Evolutionary conservation across 352 stramenopile genomes (phyloP).

Genomic region (Stramenopiles sp.): DNA sequence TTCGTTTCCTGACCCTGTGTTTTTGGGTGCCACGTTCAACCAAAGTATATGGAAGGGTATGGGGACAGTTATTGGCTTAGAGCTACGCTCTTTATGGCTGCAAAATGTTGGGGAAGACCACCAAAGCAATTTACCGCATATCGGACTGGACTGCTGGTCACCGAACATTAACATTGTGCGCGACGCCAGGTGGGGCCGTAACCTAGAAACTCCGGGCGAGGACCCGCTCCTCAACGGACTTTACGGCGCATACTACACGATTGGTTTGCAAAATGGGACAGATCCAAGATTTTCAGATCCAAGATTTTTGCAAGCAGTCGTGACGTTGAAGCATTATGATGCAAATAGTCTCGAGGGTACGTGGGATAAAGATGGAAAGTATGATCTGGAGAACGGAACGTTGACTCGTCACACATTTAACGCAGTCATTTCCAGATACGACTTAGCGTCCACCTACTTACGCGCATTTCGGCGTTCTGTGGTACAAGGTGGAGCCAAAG

Average conservation of each 20-base stretch:
- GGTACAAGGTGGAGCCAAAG: conserved; percentile 42
- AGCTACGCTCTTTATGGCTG: conserved; percentile 37
- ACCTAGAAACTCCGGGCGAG: conserved; percentile 75
- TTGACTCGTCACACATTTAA: conserved; percentile 16
- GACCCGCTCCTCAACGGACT: conserved; percentile 68
- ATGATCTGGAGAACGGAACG: conserved; percentile 32
- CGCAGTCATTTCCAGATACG: conserved; percentile 52
- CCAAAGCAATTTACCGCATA: too few relatives aligned
- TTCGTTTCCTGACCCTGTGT: conserved; percentile 66
- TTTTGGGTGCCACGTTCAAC: conserved; percentile 64
- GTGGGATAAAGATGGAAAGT: conserved; percentile 59
- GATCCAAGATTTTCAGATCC: conserved; percentile 29
- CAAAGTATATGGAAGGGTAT: conserved; percentile 45
- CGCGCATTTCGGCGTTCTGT: conserved; percentile 56
- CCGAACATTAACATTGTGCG: conserved; percentile 85
- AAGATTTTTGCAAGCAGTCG: conserved; percentile 51
- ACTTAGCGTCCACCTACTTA: conserved; percentile 77
- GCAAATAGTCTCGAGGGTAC: conserved; percentile 57
- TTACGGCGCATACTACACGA: conserved; percentile 53
- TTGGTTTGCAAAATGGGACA: conserved; percentile 49
- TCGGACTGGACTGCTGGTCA: conserved; percentile 68
- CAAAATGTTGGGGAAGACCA: conserved; percentile 23
- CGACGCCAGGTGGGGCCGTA: conserved; percentile 74
- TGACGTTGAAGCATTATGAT: conserved; percentile 78
- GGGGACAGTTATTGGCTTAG: conserved; percentile 49